phyloP scores from a whole-genome alignment of 2,329 filamentous ascomycete species.

The Colletotrichum australisinense region DNA sequence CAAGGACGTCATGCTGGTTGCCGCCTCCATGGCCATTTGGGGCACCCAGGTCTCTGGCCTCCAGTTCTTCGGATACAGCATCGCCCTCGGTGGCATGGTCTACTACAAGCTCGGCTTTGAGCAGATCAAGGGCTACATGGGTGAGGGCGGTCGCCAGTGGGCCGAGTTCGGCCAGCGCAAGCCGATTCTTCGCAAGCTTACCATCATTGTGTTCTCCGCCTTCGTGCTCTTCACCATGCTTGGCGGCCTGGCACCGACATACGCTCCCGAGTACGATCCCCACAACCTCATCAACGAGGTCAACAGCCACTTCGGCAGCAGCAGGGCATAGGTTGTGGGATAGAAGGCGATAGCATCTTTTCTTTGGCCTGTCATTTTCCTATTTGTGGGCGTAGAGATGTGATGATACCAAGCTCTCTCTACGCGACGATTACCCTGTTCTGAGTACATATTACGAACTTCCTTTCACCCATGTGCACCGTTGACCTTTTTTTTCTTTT shows the following conservation, averaged over 20 bases:
- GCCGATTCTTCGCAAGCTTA: constrained; percentile 81
- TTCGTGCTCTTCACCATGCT: constrained; percentile 78
- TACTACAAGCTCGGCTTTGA: constrained; percentile 91
- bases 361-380: constrained; percentile 7
- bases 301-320: constrained; percentile 60
- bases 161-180: constrained; percentile 84
- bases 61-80: constrained; percentile 86
- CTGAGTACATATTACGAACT: constrained; percentile 35
- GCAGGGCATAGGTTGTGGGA: constrained; percentile 26
- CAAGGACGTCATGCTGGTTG: constrained; percentile 87
- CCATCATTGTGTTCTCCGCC: constrained; percentile 73
- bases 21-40: constrained; percentile 85
- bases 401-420: constrained; percentile 25
- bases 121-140: constrained; percentile 82
- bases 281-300: constrained; percentile 60
- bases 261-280: constrained; percentile 66
- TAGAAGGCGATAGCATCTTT: background rate
- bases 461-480: constrained; percentile 14
- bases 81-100: constrained; percentile 81
- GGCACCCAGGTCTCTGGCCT: constrained; percentile 78
- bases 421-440: constrained; percentile 29
- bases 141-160: constrained; percentile 81
- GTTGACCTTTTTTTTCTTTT: background rate
- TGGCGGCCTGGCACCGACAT: constrained; percentile 72
- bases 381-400: constrained; percentile 26